Evolutionary conservation across 805 yeast species (phyloP).

Genomic region (Saturnispora ahearnii): DNA sequence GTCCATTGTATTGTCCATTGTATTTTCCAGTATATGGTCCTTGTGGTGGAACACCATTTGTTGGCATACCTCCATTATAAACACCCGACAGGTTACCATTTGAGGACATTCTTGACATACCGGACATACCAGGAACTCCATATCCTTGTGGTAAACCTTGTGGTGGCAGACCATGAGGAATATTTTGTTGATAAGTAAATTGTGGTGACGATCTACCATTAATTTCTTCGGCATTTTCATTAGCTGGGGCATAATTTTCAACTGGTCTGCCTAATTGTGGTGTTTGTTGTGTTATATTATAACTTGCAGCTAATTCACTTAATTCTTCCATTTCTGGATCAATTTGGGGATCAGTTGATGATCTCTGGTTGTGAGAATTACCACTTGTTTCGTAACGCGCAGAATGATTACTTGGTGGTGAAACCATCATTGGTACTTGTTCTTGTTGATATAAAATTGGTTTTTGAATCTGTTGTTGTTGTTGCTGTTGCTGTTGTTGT

Average conservation of each 20-base stretch:
- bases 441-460: background rate
- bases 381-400: background rate
- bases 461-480: slow-evolving; percentile 10
- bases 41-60: background rate
- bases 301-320: slow-evolving; percentile 26
- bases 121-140: background rate
- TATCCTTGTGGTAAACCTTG: slow-evolving; percentile 25
- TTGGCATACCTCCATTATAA: background rate
- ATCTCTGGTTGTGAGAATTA: slow-evolving; percentile 1
- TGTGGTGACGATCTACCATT: slow-evolving; percentile 24
- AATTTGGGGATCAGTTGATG: slow-evolving; percentile 15
- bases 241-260: background rate
- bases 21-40: background rate
- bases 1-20: background rate
- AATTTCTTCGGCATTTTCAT: background rate
- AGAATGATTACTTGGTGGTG: background rate
- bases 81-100: background rate
- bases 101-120: background rate
- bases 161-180: slow-evolving; percentile 28
- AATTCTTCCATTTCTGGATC: slow-evolving; percentile 27
- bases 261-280: slow-evolving; percentile 12
- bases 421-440: background rate
- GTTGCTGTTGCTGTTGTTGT: slow-evolving; percentile 7
- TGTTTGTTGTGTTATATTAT: slow-evolving; percentile 22
- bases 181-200: slow-evolving; percentile 21